phyloP scores from a whole-genome alignment of 1,139 yeast species.

The Wickerhamomyces sp. region DNA sequence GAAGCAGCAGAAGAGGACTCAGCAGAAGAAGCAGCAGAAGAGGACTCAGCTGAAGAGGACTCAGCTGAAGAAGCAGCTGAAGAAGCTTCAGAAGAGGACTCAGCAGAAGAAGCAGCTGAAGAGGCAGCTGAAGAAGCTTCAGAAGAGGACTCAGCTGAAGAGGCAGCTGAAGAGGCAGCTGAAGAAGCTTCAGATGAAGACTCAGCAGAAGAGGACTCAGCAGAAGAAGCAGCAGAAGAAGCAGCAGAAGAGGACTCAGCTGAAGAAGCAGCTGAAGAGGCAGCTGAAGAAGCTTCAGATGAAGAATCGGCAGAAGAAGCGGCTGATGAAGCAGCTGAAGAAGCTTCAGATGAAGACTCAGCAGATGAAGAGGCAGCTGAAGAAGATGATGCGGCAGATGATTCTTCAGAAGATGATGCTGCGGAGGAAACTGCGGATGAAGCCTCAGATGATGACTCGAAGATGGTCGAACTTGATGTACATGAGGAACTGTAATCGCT shows the following conservation, averaged over 20 bases:
- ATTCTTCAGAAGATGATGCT: neutral
- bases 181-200: neutral
- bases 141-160: neutral
- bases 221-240: neutral
- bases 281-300: neutral
- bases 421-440: conserved; percentile 1
- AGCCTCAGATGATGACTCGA: neutral
- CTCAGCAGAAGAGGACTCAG: neutral
- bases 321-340: neutral
- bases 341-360: neutral
- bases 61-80: conserved; percentile 1
- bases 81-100: neutral
- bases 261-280: neutral
- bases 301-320: neutral
- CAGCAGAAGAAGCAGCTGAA: neutral
- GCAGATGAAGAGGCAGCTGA: conserved; percentile 1
- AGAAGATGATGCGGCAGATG: neutral
- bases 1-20: neutral
- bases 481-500: neutral
- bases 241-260: neutral
- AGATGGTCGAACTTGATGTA: neutral
- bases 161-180: neutral
- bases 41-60: neutral
- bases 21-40: neutral
- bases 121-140: neutral